Evolutionary conservation across 768 basidiomycete species (phyloP), one percentile per base, ranked within the genome.

Genomic region (Dacryopinax primogenitus): DNA sequence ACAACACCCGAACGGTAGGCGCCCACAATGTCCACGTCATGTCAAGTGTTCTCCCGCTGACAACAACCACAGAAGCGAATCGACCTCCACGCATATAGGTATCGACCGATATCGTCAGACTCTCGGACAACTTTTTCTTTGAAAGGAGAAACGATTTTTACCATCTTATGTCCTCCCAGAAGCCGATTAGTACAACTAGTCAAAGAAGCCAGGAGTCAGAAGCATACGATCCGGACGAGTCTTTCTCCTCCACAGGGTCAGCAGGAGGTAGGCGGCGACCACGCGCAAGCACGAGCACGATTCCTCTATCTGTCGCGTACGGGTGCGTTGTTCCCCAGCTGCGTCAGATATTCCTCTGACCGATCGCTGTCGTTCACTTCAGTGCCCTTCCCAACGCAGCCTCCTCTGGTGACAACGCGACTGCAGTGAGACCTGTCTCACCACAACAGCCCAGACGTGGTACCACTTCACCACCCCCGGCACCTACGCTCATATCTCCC

Each of bases 261-360:
- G 51, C 21, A 28, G 30, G 51, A 13, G 51, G 51, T 2, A 26
- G 51, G 9, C 12, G n/a, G 13, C 51, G 51, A 28, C 51, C 51
- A 9, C 51, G 51, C 26, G 51, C 51, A 26, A 58, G 51, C 26
- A 58, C 51, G 26, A 58, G 51, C 51, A 58, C 51, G 11, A 58
- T 58, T 4, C 51, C 51, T 6, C 51, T 58, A 18, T 58, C 51
- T 58, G 51, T 58, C 32, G 51, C 51, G 18, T 58, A 58, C 51
- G 51, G 51, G 51, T 58, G 30, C 11, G 51, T 58, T 30, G 51
- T 30, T 7, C 32, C 51, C 30, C 32, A 4, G 9, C 32, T 30
- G 51, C 51, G 21, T 58, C 51, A 23, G 26, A 2, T 15, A 30
- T 30, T 23, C 32, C 51, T 30, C 51, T 58, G 51, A 58, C 26